phyloP scores from a whole-genome alignment of 176 grass and related monocot species.

The Oryza officinalis region DNA sequence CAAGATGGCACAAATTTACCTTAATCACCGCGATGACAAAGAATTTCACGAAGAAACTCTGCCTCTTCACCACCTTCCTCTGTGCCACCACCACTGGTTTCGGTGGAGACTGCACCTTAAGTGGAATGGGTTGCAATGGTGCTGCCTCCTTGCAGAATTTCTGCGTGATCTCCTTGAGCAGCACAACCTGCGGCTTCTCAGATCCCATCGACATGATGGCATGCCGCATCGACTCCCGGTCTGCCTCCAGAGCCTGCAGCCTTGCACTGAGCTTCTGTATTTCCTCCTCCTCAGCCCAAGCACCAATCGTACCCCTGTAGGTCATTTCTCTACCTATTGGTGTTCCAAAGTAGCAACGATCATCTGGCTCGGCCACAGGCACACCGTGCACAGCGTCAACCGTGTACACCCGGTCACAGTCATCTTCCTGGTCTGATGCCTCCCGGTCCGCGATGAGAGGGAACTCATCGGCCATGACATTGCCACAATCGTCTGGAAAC shows the following conservation, averaged over 20 bases:
- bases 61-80: slow-evolving; percentile 54
- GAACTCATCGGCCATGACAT: slow-evolving; percentile 37
- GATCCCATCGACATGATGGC: slow-evolving; percentile 71
- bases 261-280: slow-evolving; percentile 64
- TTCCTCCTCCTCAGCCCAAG: slow-evolving; percentile 48
- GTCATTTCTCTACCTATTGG: neutral
- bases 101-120: slow-evolving; percentile 24
- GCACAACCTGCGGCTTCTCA: slow-evolving; percentile 60
- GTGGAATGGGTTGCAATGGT: neutral
- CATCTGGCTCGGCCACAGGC: slow-evolving; percentile 33
- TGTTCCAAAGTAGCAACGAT: slow-evolving; percentile 26
- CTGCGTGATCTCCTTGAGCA: slow-evolving; percentile 77
- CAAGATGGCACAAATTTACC: slow-evolving; percentile 43
- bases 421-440: slow-evolving; percentile 18
- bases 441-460: slow-evolving; percentile 18
- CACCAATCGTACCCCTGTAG: neutral
- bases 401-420: slow-evolving; percentile 56
- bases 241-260: slow-evolving; percentile 65
- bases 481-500: neutral
- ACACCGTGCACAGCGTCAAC: slow-evolving; percentile 64
- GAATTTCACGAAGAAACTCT: slow-evolving; percentile 41
- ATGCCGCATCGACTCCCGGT: slow-evolving; percentile 74
- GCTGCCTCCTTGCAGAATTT: slow-evolving; percentile 54
- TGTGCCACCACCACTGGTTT: slow-evolving; percentile 13
- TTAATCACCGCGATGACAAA: slow-evolving; percentile 55